Evolutionary conservation across 2,329 filamentous ascomycete genomes (phyloP).

Genomic region (Ophiocordyceps robertsii): DNA sequence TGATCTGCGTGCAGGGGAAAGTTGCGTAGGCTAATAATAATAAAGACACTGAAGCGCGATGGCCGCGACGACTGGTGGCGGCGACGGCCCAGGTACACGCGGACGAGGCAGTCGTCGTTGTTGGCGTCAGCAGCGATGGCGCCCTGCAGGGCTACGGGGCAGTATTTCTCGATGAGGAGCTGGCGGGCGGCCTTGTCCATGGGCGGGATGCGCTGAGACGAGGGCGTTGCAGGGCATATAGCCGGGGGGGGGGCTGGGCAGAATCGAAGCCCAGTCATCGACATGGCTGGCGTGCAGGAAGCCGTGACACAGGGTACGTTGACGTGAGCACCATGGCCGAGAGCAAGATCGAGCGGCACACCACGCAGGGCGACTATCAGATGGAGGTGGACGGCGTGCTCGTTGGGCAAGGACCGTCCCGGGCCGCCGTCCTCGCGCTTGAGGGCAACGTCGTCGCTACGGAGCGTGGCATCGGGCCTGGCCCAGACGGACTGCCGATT

Average conservation of each 20-base stretch:
- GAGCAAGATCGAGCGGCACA: no score
- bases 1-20: conserved; percentile 35
- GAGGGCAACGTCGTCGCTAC: no score
- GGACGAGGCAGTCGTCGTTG: conserved; percentile 33
- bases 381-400: no score
- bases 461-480: no score
- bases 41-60: conserved; percentile 8
- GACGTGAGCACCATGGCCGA: no score
- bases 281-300: neutral
- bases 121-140: conserved; percentile 8
- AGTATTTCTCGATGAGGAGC: conserved; percentile 9
- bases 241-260: conserved; percentile 7
- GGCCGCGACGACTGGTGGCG: neutral
- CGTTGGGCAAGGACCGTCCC: no score
- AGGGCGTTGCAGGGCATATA: conserved; percentile 13
- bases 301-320: no score
- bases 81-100: conserved; percentile 32
- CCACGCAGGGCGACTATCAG: no score
- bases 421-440: no score
- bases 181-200: conserved; percentile 5
- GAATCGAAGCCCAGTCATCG: conserved; percentile 5
- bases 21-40: conserved; percentile 35
- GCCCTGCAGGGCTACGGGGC: neutral
- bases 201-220: conserved; percentile 13
- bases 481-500: no score